phyloP scores from a whole-genome alignment of 2,329 filamentous ascomycete species.

The Albifimbria verrucaria region DNA sequence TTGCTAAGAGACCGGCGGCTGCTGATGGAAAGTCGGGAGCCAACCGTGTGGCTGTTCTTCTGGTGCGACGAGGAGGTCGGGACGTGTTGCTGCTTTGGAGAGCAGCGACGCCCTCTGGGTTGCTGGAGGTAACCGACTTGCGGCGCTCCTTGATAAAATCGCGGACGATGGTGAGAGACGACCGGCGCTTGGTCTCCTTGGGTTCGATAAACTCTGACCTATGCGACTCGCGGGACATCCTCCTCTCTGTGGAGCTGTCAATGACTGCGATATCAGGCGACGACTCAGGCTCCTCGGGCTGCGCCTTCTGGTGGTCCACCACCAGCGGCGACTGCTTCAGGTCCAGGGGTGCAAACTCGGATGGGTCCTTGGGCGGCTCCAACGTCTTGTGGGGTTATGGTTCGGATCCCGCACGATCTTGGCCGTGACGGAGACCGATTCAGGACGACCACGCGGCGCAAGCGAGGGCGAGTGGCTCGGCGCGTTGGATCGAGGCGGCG shows the following conservation, averaged over 20 bases:
- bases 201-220: constrained; percentile 32
- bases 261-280: constrained; percentile 14
- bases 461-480: constrained; percentile 22
- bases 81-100: constrained; percentile 23
- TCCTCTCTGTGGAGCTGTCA: constrained; percentile 46
- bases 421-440: constrained; percentile 86
- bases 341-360: constrained; percentile 46
- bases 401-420: constrained; percentile 69
- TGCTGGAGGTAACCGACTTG: constrained; percentile 46
- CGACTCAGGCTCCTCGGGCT: constrained; percentile 21
- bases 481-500: constrained; percentile 17
- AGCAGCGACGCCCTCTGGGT: constrained; percentile 37
- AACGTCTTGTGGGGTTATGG: constrained; percentile 37
- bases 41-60: constrained; percentile 40
- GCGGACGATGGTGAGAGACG: constrained; percentile 57
- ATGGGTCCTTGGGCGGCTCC: constrained; percentile 37
- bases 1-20: constrained; percentile 51
- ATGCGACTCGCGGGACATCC: constrained; percentile 39
- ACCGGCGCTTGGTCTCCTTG: constrained; percentile 42
- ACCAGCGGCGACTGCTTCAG: constrained; percentile 58
- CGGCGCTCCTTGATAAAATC: constrained; percentile 60
- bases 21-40: constrained; percentile 62
- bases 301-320: constrained; percentile 50
- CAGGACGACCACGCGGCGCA: constrained; percentile 49
- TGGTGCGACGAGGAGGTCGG: constrained; percentile 45